Evolutionary conservation across 208 protist genomes (phyloP), one percentile per base, ranked within the genome.

Genomic region (Wallacemonas sp.): DNA sequence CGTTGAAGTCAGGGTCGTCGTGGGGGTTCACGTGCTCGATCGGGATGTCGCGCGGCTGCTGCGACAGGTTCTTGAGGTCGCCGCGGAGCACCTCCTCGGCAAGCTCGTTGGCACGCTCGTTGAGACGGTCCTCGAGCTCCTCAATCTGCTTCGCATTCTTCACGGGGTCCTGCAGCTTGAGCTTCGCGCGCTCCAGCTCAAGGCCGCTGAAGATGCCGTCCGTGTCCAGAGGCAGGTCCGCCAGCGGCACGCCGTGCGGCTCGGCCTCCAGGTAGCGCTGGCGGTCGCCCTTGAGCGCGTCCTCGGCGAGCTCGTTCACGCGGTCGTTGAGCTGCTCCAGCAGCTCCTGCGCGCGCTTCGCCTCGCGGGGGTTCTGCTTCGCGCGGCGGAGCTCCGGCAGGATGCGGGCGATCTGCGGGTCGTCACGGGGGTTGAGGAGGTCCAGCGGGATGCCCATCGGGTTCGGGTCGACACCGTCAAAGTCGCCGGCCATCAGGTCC

Each of bases 131-230:
- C 76, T 85, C 71, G 1, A 91, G 38, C 16, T 86, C 81, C 55
- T 82, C 79, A 55, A 92, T 89, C 52, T 81, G 63, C 42, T 65
- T 74, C 1, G 75, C 77, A 61, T 92, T 86, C 32, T 63, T 59
- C 7, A 57, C 67, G 2, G 78, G 77, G 61, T 88, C 83, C 46
- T 70, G 38, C 45, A 90, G 74, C 78, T 82, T 83, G 57, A 87
- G 75, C 59, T 86, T 85, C 42, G 72, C 81, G 20, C 86, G 86
- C 68, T 86, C 81, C 25, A 77, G 65, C 74, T 93, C 87, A 23
- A 93, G 67, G 4, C 70, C 81, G 57, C 59, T 74, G 70, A 86
- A 93, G 48, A 81, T 73, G 36, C 66, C 70, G 63, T 93, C 87
- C 18, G 67, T 75, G 66, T 88, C 83, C 12, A 93, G 74, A 8